These are phyloP conservation scores for Laetiporus sulphureus DNA, from an alignment of 1,284 basidiomycete species.

Conservation along the genomic window DNA sequence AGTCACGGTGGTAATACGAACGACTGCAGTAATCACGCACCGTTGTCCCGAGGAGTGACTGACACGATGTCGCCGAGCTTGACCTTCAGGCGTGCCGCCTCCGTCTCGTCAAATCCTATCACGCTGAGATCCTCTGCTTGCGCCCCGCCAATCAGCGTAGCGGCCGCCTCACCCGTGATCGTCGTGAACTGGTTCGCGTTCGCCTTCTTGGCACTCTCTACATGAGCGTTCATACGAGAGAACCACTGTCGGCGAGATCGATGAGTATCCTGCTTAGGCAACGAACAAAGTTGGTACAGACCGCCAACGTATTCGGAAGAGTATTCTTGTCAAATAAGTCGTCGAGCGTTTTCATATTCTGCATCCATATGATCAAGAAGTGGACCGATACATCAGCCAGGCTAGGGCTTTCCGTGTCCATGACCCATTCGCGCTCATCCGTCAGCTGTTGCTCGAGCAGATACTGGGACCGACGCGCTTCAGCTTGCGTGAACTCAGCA, in stretches of 20 bases:
- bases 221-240: constrained; percentile 28
- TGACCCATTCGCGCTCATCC: constrained; percentile 53
- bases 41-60: constrained; percentile 44
- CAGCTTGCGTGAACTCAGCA: neutral
- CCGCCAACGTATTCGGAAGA: constrained; percentile 38
- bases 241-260: too few relatives aligned
- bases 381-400: constrained; percentile 46
- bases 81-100: constrained; percentile 38
- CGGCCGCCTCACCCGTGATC: constrained; percentile 38
- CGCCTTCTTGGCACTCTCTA: constrained; percentile 27
- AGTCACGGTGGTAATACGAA: too few relatives aligned
- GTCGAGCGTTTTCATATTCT: constrained; percentile 26
- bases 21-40: constrained; percentile 25
- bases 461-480: constrained; percentile 22
- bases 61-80: constrained; percentile 32
- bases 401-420: constrained; percentile 44
- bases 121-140: constrained; percentile 31
- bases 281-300: constrained; percentile 19
- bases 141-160: constrained; percentile 32
- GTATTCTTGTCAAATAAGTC: constrained; percentile 32
- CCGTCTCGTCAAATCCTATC: constrained; percentile 39
- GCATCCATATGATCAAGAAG: constrained; percentile 40
- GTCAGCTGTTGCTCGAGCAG: constrained; percentile 45
- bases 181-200: constrained; percentile 17
- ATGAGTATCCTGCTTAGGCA: too few relatives aligned